phyloP scores from a whole-genome alignment of 2,329 filamentous ascomycete genomes.

The Nigrospora sphaerica region DNA sequence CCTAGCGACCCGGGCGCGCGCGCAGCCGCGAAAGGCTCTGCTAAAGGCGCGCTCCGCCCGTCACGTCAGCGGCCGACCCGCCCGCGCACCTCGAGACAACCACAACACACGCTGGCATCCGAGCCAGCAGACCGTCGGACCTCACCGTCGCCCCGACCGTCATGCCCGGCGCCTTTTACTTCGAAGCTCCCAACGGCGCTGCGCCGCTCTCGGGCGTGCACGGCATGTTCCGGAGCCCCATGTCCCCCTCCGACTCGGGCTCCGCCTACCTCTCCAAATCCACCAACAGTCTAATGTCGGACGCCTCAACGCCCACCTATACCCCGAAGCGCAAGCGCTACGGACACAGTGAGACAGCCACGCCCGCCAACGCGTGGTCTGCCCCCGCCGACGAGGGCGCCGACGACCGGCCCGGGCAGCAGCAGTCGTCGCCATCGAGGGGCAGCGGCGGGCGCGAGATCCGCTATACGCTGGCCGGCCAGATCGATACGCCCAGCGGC shows the following conservation, averaged over 20 bases:
- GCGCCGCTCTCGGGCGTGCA: conserved; percentile 17
- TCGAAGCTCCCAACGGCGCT: conserved; percentile 20
- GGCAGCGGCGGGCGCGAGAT: conserved; percentile 12
- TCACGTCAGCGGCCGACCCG: too few relatives aligned
- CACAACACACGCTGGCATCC: too few relatives aligned
- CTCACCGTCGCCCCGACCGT: conserved; percentile 6
- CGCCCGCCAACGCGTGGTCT: conserved; percentile 23
- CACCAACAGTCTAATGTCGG: conserved; percentile 30
- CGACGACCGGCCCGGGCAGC: conserved; percentile 11
- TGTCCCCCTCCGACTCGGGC: conserved; percentile 30
- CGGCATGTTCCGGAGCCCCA: conserved; percentile 39
- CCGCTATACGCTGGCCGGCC: conserved; percentile 45
- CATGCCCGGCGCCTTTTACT: conserved; percentile 26
- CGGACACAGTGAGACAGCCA: conserved; percentile 23
- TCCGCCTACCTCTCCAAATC: conserved; percentile 32
- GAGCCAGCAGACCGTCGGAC: too few relatives aligned
- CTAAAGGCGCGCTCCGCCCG: too few relatives aligned
- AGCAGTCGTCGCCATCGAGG: not conserved
- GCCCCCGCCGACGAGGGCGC: conserved; percentile 16
- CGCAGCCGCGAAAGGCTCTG: too few relatives aligned
- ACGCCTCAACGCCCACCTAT: conserved; percentile 19
- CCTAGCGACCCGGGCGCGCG: too few relatives aligned
- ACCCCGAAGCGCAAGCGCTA: conserved; percentile 41
- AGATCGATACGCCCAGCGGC: conserved; percentile 41
- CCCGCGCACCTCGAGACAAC: too few relatives aligned